A percentile compares a stretch with the other conserved stretches of the same genome.
Conservation (phyloP, 2,329 filamentous ascomycete species). For the Fusarium illudens region DNA sequence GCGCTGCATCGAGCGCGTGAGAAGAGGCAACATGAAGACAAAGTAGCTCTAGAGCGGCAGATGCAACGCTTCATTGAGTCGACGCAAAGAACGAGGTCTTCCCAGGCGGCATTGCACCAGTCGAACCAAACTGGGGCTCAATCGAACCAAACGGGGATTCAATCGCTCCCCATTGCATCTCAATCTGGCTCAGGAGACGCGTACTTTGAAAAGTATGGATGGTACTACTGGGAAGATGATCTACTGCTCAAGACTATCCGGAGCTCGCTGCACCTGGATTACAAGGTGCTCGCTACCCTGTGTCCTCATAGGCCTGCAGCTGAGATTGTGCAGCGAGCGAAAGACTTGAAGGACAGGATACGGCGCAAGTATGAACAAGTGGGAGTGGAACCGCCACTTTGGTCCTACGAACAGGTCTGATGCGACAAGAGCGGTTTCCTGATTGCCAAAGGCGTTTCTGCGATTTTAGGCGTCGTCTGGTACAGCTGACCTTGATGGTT, state of each 20-base stretch:
- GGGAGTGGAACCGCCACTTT: constrained; percentile 34
- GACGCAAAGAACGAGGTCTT: constrained; percentile 9
- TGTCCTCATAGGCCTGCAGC: constrained; percentile 26
- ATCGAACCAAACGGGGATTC: constrained; percentile 12
- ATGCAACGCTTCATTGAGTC: constrained; percentile 35
- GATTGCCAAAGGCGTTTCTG: not conserved
- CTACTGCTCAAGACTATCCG: constrained; percentile 38
- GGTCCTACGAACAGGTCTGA: constrained; percentile 36
- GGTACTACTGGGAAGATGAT: constrained; percentile 42
- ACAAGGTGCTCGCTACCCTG: constrained; percentile 10
- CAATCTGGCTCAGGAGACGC: constrained; percentile 1
- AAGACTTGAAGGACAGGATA: constrained; percentile 32
- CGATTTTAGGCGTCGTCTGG: not conserved
- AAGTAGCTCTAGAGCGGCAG: constrained; percentile 10
- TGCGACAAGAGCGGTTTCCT: not conserved
- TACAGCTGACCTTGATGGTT: constrained; percentile 15
- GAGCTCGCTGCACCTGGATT: constrained; percentile 20
- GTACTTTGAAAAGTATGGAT: constrained; percentile 38
- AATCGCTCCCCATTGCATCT: not conserved
- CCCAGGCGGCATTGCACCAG: not conserved
- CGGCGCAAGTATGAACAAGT: constrained; percentile 29
- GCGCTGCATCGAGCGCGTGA: constrained; percentile 6
- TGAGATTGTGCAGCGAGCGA: constrained; percentile 34
- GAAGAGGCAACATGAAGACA: not conserved
- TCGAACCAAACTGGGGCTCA: constrained; percentile 2